phyloP scores from a whole-genome alignment of 179 eudicot species.

The Vitellaria paradoxa region DNA sequence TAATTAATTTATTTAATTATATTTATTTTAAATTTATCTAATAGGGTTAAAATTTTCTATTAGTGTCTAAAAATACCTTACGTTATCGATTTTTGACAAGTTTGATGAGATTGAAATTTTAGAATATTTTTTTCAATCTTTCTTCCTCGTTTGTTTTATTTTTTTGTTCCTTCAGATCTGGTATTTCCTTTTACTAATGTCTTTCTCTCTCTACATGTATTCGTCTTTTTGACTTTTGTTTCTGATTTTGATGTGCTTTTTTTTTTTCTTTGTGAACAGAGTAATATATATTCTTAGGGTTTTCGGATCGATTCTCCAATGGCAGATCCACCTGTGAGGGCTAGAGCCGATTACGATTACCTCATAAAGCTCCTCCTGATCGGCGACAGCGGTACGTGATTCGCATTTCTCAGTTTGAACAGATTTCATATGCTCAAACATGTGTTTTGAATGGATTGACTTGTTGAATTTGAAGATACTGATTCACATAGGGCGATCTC shows the following conservation, averaged over 20 bases:
- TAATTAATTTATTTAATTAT: too few species aligned
- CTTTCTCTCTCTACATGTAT: background rate
- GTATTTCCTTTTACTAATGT: background rate
- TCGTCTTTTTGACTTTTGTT: background rate
- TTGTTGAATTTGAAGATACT: constrained; percentile 3
- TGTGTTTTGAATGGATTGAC: background rate
- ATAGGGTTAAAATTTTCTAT: too few species aligned
- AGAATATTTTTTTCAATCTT: too few species aligned
- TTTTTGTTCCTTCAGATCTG: too few species aligned
- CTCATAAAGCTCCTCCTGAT: constrained; percentile 40
- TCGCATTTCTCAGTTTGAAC: background rate
- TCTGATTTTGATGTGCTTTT: background rate
- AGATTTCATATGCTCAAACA: background rate
- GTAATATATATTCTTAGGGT: background rate
- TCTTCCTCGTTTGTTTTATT: too few species aligned
- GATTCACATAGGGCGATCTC: background rate
- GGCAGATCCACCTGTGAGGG: constrained; percentile 49
- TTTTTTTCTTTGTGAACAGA: background rate
- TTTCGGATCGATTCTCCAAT: constrained; percentile 14
- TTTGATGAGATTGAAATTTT: too few species aligned
- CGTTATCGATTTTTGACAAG: too few species aligned
- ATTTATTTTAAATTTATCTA: too few species aligned
- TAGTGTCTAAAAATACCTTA: too few species aligned
- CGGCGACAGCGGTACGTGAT: constrained; percentile 41
- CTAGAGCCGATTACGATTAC: constrained; percentile 43